Percentiles rank a stretch among this genome's conserved stretches.
phyloP scores from a whole-genome alignment of 176 grass and related monocot genomes.

The Poa pratensis region DNA sequence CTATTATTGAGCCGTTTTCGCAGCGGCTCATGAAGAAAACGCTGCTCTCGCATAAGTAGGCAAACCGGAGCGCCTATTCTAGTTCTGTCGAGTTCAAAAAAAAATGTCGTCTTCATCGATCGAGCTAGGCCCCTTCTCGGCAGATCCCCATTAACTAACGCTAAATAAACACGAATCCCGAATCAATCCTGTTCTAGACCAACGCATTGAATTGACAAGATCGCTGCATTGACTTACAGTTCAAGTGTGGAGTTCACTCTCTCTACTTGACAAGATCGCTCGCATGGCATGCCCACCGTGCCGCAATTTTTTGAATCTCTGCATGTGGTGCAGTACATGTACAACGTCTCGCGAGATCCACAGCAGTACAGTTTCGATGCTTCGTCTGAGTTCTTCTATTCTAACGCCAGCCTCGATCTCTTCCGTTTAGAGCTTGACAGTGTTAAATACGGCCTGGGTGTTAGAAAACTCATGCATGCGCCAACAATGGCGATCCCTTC shows the following conservation, averaged over 20 bases:
- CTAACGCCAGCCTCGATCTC: neutral
- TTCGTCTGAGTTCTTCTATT: neutral
- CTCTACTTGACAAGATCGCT: neutral
- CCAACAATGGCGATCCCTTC: neutral
- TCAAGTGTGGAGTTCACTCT: neutral
- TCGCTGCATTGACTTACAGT: neutral
- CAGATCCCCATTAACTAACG: neutral
- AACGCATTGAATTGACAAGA: neutral
- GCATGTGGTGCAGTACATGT: neutral
- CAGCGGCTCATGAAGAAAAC: no score
- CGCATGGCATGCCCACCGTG: neutral
- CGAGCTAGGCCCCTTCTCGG: neutral
- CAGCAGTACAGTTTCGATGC: no score
- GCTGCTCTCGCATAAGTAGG: no score
- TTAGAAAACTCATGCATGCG: neutral
- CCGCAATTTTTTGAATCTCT: neutral
- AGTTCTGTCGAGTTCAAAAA: no score
- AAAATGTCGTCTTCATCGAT: no score
- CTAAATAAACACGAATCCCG: neutral
- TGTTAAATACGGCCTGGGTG: conserved; percentile 24
- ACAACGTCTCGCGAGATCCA: neutral
- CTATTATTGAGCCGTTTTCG: no score
- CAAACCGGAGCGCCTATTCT: no score
- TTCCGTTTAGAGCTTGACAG: neutral
- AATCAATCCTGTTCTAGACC: neutral